These are phyloP conservation scores for Stephanodiscus triporus DNA, from an alignment of 108 stramenopile genomes.

Conservation along the genomic window DNA sequence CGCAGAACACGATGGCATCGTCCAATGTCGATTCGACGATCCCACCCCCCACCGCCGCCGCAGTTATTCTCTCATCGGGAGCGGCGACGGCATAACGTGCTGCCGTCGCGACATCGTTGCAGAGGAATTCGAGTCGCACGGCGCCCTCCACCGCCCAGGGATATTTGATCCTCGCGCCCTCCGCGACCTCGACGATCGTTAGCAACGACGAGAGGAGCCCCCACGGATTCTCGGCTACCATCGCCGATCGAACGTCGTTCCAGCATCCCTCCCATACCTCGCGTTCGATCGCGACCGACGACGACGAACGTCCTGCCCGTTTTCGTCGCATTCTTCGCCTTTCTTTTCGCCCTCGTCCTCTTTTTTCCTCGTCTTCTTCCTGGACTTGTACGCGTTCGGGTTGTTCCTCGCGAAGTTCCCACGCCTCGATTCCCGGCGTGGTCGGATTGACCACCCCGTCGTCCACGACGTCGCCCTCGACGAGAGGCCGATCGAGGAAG, in stretches of 20 bases:
- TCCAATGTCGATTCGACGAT: neutral
- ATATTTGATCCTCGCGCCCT: conserved; percentile 20
- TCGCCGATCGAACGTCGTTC: conserved; percentile 21
- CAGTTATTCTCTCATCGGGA: neutral
- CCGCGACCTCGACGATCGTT: conserved; percentile 34
- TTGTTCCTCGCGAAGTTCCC: conserved; percentile 66
- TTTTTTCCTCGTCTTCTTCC: conserved; percentile 10
- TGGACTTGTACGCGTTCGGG: conserved; percentile 40
- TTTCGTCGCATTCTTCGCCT: conserved; percentile 11
- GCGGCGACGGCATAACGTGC: neutral
- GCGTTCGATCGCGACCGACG: conserved; percentile 2
- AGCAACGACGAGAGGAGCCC: conserved; percentile 29
- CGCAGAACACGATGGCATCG: conserved; percentile 35
- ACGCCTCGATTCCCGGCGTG: conserved; percentile 50
- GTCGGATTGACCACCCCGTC: conserved; percentile 63
- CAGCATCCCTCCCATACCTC: conserved; percentile 44
- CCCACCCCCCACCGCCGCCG: neutral
- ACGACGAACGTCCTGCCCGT: neutral
- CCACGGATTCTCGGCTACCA: conserved; percentile 28
- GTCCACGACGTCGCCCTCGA: conserved; percentile 54
- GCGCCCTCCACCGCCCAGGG: conserved; percentile 36
- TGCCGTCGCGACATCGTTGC: neutral
- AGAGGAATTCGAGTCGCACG: conserved; percentile 16
- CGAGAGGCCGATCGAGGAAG: conserved; percentile 57
- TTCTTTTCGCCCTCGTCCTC: neutral